Base-by-base conservation (phyloP, 805 yeast genomes). In the Lipomyces yamadae region DNA sequence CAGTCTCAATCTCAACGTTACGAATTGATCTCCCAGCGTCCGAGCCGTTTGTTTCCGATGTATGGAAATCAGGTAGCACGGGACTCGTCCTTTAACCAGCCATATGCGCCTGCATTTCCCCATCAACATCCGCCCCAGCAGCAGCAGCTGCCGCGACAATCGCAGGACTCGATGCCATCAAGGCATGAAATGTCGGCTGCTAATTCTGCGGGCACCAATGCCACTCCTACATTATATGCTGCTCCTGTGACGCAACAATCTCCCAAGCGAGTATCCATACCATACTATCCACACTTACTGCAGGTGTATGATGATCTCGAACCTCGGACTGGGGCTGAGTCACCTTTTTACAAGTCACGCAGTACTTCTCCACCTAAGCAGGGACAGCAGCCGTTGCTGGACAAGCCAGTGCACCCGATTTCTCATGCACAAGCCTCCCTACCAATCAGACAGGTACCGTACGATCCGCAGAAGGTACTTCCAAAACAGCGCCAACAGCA, bases 401-500 rank as follows among this genome's bases (percentile, higher is more conserved):
- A n/a, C 33, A 15, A 13, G 56, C 56, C 30, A 10, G 34, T 39
- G 2, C 60, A 18, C 13, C 60, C 56, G 50, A 50, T 10, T 32
- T 62, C 64, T 39, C 72, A 64, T 39, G 59, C 61, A 24, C 66
- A 65, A 29, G 58, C 59, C 15, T 66, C 64, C 4, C 56, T 60
- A 48, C 67, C 58, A 53, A 66, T 42, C 58, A 64, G 58, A 34
- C 61, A 50, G n/a, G 62, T 30, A 50, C 53, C 35, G 55, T 65
- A 70, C 57, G 62, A 37, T 55, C 64, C 50, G 54, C 58, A 11
- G 37, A 68, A 34, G 56, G 29, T 32, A 32, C 58, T 35, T 35
- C 62, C 54, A 13, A 63, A 59, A 24, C 64, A 55, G 42, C 63
- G 55, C 53, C 70, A 59, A 30, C 72, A 70, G 42, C 72, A 29